These are phyloP conservation scores for Henckelia pumila DNA, from an alignment of 257 asterid species.

Conservation along the genomic window DNA sequence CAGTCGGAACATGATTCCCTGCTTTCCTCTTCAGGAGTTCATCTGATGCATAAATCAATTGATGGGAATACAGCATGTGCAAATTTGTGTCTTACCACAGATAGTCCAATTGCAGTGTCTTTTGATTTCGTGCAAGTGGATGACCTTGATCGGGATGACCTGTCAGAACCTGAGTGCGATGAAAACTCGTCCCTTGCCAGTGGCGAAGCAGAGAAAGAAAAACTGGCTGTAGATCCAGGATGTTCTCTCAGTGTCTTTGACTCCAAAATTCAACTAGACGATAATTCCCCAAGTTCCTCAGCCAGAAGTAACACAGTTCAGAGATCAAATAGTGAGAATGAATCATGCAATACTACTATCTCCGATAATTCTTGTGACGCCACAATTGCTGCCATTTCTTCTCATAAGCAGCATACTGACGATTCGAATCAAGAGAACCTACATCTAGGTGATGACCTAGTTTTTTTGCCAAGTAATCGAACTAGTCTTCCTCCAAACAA, in stretches of 20 bases:
- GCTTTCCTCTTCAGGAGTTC: constrained; percentile 33
- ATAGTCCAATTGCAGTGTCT: constrained; percentile 31
- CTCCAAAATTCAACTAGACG: background rate
- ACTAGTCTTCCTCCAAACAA: constrained; percentile 23
- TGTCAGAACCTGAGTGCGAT: background rate
- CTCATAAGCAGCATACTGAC: background rate
- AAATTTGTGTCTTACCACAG: constrained; percentile 21
- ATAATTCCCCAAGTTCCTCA: background rate
- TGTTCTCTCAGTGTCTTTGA: background rate
- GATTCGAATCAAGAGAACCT: background rate
- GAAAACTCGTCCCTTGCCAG: background rate
- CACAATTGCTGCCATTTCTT: background rate
- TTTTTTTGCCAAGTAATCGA: constrained; percentile 19
- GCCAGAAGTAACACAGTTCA: background rate
- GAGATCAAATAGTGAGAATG: background rate
- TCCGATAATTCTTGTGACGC: background rate
- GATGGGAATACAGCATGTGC: constrained; percentile 25
- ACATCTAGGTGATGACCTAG: constrained; percentile 25
- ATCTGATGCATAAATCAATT: constrained; percentile 32
- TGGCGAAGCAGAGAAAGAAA: background rate
- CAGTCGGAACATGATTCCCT: constrained; percentile 36
- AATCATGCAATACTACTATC: background rate
- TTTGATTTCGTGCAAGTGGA: constrained; percentile 29
- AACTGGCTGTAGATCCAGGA: background rate
- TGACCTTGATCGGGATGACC: constrained; percentile 28